Base-by-base conservation (phyloP, 768 basidiomycete genomes). In the Rhodotorula graminis region DNA sequence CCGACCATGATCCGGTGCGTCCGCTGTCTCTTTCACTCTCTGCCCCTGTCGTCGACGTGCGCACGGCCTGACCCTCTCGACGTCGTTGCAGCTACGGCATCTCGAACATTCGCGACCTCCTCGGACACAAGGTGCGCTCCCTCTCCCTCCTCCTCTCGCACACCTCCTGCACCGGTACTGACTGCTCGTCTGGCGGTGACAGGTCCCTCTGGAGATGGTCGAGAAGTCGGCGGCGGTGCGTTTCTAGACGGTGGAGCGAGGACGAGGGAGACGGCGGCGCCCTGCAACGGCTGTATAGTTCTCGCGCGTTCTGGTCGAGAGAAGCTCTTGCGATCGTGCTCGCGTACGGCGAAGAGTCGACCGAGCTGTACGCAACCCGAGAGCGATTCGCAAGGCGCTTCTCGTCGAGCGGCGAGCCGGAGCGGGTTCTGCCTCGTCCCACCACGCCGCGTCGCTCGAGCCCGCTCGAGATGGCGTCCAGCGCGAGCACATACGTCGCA, bases 1-100 rank as follows among this genome's bases (percentile, higher is more conserved):
- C 96, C 96, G 27, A 98, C 96, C 1, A 98, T 99, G 96, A 98
- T 99, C 82, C 88, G 93, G 92, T 92, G 76, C 76, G 88, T 82
- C 44, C 3, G 31, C 37, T 23, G 50, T 21, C 42, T 10, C 37
- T n/a, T n/a, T n/a, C n/a, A n/a, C n/a, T n/a, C n/a, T n/a, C n/a
- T n/a, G 14, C 23, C 37, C 7, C 31, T 56, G 5, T 42, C 23
- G 8, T 10, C 31, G 64, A 14, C 27, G 44, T n/a, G 37, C 44
- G 44, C 18, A 18, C 44, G 44, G 9, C 37, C 61, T 49, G 21
- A 40, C 42, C 46, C 25, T 27, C n/a, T n/a, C 10, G 2, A 7
- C 0, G 2, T 37, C 37, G 27, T 8, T 14, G 15, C 58, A 94
- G 93, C 61, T 99, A 98, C 82, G 93, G 92, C 29, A 94, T 99